Base-by-base conservation (phyloP, 164 flowering plant genomes). In the Tinospora cordifolia region DNA sequence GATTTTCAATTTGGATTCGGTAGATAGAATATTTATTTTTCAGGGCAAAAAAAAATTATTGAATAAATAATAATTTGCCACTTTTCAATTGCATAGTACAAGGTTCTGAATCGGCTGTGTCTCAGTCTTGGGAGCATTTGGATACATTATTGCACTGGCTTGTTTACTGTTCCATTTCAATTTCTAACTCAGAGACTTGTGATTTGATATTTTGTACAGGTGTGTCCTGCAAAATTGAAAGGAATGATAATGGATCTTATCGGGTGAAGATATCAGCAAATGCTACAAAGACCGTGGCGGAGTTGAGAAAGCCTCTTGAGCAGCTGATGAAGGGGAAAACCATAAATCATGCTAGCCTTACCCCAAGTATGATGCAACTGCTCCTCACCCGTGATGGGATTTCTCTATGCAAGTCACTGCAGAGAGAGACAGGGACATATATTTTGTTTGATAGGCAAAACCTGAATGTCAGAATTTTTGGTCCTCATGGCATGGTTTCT, bases 251-350 rank as follows among this genome's bases (percentile, higher is more conserved):
- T 81, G 96, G 99, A 30, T 86, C 89, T 27, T 86, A 77, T 69
- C 80, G 93, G 26, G 93, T 92, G 59, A 90, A 80, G 74, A 83
- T 95, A 77, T 82, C 88, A 59, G 89, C 97, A 21, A 82, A 82
- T 77, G 98, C 97, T 6, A 91, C 97, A 34, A 88, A 75, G 75
- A 86, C 81, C 15, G 90, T 95, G 62, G 98, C 96, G 38, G 96
- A 91, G 68, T 25, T 87, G 72, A 84, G 98, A 72, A 84, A 81
- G 78, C 90, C 95, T 24, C 75, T 95, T 62, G 98, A 92, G 80
- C 79, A 82, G 78, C 84, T 95, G 24, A 83, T 87, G 90, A 85
- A 78, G 75, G 99, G 99, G 68, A 90, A 74, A 72, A 77, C 75
- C 13, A 57, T 95, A 51, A 74, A 77, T 25, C 81, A 90, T 79